Conservation (phyloP, 805 yeast genomes). For the Nakazawaea siamensis region DNA sequence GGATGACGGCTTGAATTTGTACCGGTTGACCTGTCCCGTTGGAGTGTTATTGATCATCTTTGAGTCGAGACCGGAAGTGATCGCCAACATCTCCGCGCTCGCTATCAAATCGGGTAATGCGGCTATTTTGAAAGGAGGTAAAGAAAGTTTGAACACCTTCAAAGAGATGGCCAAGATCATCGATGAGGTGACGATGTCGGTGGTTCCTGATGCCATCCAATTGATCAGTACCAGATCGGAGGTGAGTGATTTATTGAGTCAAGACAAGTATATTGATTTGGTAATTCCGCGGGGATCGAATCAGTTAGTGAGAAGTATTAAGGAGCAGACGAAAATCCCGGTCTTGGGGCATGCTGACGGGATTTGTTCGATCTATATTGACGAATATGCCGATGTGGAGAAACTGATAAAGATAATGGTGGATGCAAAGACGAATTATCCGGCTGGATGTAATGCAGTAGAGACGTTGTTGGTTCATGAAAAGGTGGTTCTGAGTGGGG, state of each 20-base stretch:
- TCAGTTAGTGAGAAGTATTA: conserved; percentile 79
- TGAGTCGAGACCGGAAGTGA: conserved; percentile 96
- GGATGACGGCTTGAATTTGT: conserved; percentile 83
- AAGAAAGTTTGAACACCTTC: conserved; percentile 83
- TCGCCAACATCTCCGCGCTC: conserved; percentile 92
- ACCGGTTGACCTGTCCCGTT: conserved; percentile 85
- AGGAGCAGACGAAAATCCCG: conserved; percentile 85
- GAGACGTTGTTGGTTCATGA: conserved; percentile 73
- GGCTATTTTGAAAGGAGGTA: conserved; percentile 96
- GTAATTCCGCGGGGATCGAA: conserved; percentile 99
- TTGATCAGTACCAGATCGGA: conserved; percentile 84
- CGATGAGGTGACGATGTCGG: conserved; percentile 57
- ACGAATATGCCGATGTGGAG: conserved; percentile 63
- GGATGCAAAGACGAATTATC: conserved; percentile 92
- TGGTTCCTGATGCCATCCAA: conserved; percentile 79
- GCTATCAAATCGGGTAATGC: conserved; percentile 96
- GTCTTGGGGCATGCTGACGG: conserved; percentile 99
- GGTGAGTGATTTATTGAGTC: conserved; percentile 73
- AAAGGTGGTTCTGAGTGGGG: conserved; percentile 20
- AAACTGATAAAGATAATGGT: conserved; percentile 72
- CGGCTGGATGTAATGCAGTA: conserved; percentile 98
- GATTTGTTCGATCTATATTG: conserved; percentile 82
- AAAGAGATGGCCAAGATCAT: conserved; percentile 71
- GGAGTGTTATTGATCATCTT: conserved; percentile 90
- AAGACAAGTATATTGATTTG: conserved; percentile 85